Evolutionary conservation across 129 eudicot genomes (phyloP).

Genomic region (Centaurea solstitialis): DNA sequence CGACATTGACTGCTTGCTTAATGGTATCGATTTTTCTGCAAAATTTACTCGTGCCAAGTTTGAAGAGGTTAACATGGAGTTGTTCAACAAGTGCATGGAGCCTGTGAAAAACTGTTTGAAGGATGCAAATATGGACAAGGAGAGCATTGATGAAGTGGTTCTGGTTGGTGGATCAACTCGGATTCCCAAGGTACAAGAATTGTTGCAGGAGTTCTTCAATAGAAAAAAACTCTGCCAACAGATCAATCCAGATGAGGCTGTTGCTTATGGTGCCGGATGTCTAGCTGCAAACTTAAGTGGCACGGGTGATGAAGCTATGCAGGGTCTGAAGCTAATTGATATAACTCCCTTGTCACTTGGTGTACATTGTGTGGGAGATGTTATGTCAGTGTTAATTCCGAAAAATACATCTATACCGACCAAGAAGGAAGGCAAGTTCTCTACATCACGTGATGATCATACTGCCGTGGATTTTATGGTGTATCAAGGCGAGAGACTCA

Average conservation of each 20-base stretch:
- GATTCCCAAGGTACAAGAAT: conserved; percentile 25
- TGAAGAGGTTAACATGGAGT: conserved; percentile 22
- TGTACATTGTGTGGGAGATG: background rate
- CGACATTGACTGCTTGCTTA: background rate
- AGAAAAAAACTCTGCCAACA: conserved; percentile 13
- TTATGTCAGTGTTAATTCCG: conserved; percentile 15
- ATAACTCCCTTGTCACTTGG: conserved; percentile 32
- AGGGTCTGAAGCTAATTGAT: conserved; percentile 20
- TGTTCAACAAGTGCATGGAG: conserved; percentile 19
- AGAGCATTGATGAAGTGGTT: conserved; percentile 26
- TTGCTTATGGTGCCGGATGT: conserved; percentile 29
- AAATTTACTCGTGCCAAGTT: conserved; percentile 12
- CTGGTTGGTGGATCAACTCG: conserved; percentile 38
- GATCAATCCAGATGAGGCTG: conserved; percentile 35
- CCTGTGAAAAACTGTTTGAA: conserved; percentile 2
- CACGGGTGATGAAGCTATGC: conserved; percentile 17
- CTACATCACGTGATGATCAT: conserved; percentile 4
- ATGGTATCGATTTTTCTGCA: conserved; percentile 15
- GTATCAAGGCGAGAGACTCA: conserved; percentile 32
- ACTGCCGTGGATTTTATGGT: background rate
- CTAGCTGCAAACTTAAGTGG: conserved; percentile 29
- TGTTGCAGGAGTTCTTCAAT: conserved; percentile 24
- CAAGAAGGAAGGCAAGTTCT: background rate
- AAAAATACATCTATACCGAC: conserved; percentile 26
- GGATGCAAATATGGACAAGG: background rate